Conservation (phyloP, 805 yeast species). For the Kodamaea nitidulidarum region DNA sequence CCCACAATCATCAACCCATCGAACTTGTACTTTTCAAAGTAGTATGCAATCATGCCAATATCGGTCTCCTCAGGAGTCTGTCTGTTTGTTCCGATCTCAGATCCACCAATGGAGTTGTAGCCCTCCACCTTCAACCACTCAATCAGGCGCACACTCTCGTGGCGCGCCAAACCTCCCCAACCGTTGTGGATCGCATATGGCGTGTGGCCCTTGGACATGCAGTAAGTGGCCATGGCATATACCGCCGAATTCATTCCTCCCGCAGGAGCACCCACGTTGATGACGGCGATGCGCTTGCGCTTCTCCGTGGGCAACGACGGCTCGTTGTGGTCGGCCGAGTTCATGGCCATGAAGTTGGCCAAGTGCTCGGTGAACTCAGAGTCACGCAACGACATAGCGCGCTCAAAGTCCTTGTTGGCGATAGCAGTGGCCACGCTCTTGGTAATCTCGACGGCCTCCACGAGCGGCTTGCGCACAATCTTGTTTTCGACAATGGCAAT, state of each 20-base stretch:
- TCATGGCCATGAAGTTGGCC: slow-evolving; percentile 65
- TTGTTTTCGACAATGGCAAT: slow-evolving; percentile 87
- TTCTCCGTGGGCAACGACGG: slow-evolving; percentile 52
- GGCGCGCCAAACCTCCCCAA: slow-evolving; percentile 85
- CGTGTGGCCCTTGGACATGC: slow-evolving; percentile 84
- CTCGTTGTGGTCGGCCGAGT: slow-evolving; percentile 62
- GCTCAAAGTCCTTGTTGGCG: slow-evolving; percentile 68
- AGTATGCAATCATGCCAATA: slow-evolving; percentile 86
- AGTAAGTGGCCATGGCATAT: slow-evolving; percentile 83
- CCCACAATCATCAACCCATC: slow-evolving; percentile 92
- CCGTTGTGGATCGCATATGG: slow-evolving; percentile 93
- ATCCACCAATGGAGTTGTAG: slow-evolving; percentile 90
- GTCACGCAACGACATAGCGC: slow-evolving; percentile 84
- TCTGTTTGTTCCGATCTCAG: slow-evolving; percentile 96
- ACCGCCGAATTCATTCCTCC: slow-evolving; percentile 94
- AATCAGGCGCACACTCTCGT: slow-evolving; percentile 73
- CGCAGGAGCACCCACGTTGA: slow-evolving; percentile 96
- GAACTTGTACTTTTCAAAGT: slow-evolving; percentile 81
- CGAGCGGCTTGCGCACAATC: slow-evolving; percentile 76
- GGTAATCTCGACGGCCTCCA: slow-evolving; percentile 86
- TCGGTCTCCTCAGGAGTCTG: slow-evolving; percentile 73
- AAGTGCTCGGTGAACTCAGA: slow-evolving; percentile 81
- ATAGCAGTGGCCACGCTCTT: slow-evolving; percentile 90
- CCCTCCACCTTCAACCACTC: slow-evolving; percentile 83
- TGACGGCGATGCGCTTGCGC: slow-evolving; percentile 72